Evolutionary conservation across 371 early-diverging fungal genomes (phyloP).

Genomic region (Mortierella sp.): DNA sequence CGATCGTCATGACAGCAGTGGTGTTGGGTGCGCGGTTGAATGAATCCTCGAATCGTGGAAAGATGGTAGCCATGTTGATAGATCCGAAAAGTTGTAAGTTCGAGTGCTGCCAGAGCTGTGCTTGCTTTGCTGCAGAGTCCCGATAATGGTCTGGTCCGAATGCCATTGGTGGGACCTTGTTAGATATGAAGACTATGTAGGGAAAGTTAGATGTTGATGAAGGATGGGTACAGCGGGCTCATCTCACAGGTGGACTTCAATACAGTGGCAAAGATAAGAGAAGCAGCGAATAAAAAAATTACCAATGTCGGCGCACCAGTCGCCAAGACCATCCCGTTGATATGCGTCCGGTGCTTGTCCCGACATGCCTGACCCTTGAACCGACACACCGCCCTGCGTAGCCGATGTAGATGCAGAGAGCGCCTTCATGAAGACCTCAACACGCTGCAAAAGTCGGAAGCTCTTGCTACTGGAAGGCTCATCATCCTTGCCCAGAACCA

Average conservation of each 20-base stretch:
- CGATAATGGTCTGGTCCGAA: conserved; percentile 35
- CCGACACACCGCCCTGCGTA: neutral
- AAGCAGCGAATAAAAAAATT: neutral
- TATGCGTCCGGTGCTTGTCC: conserved; percentile 14
- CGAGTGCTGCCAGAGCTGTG: conserved; percentile 28
- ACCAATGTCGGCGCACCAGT: conserved; percentile 57
- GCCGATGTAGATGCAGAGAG: conserved; percentile 27
- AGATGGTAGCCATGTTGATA: conserved; percentile 43
- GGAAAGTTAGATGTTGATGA: too few relatives aligned
- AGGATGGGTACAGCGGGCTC: too few relatives aligned
- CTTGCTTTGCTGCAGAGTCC: conserved; percentile 21
- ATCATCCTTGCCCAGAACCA: conserved; percentile 69
- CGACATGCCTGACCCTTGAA: neutral
- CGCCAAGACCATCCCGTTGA: conserved; percentile 41
- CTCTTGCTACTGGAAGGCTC: conserved; percentile 18
- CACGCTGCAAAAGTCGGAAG: conserved; percentile 36
- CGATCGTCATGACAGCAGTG: neutral
- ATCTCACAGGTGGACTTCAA: too few relatives aligned
- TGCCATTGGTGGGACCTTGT: conserved; percentile 36
- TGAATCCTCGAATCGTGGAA: conserved; percentile 34
- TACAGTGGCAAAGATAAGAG: too few relatives aligned
- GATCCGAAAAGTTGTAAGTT: conserved; percentile 46
- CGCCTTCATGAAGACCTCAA: conserved; percentile 47
- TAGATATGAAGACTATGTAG: conserved; percentile 49
- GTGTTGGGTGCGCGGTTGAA: conserved; percentile 17